phyloP scores from a whole-genome alignment of 2,329 filamentous ascomycete species.

The Curvularia eragrostidis region DNA sequence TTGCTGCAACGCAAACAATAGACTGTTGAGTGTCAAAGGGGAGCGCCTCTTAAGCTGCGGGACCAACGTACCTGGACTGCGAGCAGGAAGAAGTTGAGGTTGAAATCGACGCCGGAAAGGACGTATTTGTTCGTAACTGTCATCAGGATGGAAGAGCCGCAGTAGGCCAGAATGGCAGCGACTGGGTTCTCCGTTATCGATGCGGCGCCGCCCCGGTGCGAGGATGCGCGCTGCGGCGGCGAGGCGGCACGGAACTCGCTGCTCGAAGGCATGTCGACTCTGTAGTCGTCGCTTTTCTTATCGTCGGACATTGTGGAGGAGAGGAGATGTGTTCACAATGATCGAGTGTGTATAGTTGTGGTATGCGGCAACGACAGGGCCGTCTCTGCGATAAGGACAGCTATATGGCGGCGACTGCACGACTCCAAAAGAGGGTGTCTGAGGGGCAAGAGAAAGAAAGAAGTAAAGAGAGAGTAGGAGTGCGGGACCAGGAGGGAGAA shows the following conservation, averaged over 20 bases:
- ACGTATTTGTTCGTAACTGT: conserved; percentile 99
- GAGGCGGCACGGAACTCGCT: conserved; percentile 50
- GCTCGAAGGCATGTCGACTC: conserved; percentile 66
- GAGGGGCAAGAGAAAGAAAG: neutral
- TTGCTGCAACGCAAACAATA: conserved; percentile 84
- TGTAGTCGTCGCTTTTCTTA: conserved; percentile 83
- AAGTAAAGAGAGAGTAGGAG: conserved; percentile 28
- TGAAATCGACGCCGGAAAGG: conserved; percentile 87
- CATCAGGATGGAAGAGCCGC: conserved; percentile 96
- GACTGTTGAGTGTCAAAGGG: conserved; percentile 63
- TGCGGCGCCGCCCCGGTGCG: conserved; percentile 20
- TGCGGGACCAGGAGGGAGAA: conserved; percentile 23
- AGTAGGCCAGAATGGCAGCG: conserved; percentile 87
- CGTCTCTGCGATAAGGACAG: conserved; percentile 25
- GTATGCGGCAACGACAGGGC: conserved; percentile 24
- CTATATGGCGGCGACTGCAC: conserved; percentile 16
- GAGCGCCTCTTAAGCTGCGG: neutral
- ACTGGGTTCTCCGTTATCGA: conserved; percentile 74
- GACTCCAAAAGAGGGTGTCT: conserved; percentile 6
- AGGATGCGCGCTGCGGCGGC: conserved; percentile 58
- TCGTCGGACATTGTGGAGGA: conserved; percentile 76
- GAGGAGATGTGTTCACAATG: conserved; percentile 6
- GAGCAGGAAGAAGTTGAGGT: conserved; percentile 95
- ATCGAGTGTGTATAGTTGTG: conserved; percentile 14
- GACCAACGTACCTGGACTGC: conserved; percentile 78